phyloP scores from a whole-genome alignment of 225 moss, liverwort and hornwort genomes.

The Physcomitrellopsis africana region DNA sequence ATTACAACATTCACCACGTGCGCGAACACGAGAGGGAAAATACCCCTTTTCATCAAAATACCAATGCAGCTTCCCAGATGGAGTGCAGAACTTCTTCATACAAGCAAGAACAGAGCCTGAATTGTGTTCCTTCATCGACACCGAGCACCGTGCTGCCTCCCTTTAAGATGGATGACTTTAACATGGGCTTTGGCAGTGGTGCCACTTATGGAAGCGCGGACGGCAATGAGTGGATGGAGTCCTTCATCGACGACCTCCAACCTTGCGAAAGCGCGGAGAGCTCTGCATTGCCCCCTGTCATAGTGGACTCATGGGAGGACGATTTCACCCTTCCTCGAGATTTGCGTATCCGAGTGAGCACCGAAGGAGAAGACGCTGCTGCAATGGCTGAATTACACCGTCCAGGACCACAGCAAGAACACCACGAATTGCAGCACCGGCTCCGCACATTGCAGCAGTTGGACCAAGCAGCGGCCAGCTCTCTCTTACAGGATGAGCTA shows the following conservation, averaged over 20 bases:
- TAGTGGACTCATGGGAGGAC: conserved; percentile 65
- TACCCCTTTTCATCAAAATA: no score
- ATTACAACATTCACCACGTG: no score
- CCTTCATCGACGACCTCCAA: conserved; percentile 53
- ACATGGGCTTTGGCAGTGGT: conserved; percentile 55
- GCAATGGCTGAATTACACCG: conserved; percentile 33
- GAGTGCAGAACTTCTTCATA: conserved; percentile 42
- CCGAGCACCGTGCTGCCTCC: conserved; percentile 24
- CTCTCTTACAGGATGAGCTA: conserved; percentile 39
- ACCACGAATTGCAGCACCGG: conserved; percentile 43
- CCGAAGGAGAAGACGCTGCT: conserved; percentile 33
- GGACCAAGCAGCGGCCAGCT: conserved; percentile 30
- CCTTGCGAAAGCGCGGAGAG: conserved; percentile 65
- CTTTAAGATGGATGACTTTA: conserved; percentile 59
- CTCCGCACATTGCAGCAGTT: conserved; percentile 49
- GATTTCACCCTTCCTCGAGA: conserved; percentile 57
- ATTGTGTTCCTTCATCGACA: conserved; percentile 2
- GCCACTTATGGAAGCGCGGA: conserved; percentile 26
- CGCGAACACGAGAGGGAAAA: no score
- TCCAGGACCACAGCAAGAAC: conserved; percentile 32
- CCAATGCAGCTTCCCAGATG: no score
- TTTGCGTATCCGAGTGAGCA: conserved; percentile 51
- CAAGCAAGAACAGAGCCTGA: conserved; percentile 29
- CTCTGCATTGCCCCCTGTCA: conserved; percentile 53
- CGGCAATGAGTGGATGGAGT: conserved; percentile 62